A percentile compares a stretch with the other conserved stretches of the same genome.
Evolutionary conservation across 2,329 filamentous ascomycete species (phyloP).

Genomic region (Phoma herbarum): DNA sequence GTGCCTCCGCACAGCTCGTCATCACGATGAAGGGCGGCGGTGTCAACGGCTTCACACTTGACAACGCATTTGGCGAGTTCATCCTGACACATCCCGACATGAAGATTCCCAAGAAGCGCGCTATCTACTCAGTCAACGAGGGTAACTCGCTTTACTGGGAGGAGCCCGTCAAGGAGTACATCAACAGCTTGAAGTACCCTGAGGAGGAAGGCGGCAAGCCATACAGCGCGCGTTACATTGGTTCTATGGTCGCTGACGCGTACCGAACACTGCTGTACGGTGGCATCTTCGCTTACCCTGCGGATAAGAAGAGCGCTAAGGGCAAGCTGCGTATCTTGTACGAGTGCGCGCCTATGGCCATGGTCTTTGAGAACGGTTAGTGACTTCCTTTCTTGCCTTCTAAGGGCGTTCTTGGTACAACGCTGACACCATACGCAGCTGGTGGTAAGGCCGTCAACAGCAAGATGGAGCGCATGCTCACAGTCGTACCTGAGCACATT

Average conservation of each 20-base stretch:
- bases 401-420: neutral
- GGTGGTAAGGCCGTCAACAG: slow-evolving; percentile 92
- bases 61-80: slow-evolving; percentile 97
- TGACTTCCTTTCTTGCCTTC: slow-evolving; percentile 23
- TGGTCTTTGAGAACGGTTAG: slow-evolving; percentile 97
- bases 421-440: slow-evolving; percentile 61
- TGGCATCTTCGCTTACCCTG: slow-evolving; percentile 96
- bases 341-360: slow-evolving; percentile 98
- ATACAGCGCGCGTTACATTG: slow-evolving; percentile 94
- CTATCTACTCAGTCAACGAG: slow-evolving; percentile 99
- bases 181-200: slow-evolving; percentile 86
- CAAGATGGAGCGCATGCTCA: slow-evolving; percentile 89
- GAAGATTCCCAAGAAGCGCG: slow-evolving; percentile 78
- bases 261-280: slow-evolving; percentile 96
- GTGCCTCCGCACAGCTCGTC: slow-evolving; percentile 93
- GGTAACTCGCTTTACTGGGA: slow-evolving; percentile 98
- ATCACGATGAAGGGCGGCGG: slow-evolving; percentile 92
- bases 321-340: slow-evolving; percentile 97
- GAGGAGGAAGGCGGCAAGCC: slow-evolving; percentile 78
- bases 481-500: slow-evolving; percentile 88
- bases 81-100: slow-evolving; percentile 97
- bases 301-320: slow-evolving; percentile 98
- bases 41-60: slow-evolving; percentile 98
- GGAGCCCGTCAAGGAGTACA: slow-evolving; percentile 84
- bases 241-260: slow-evolving; percentile 97